Conservation (phyloP, 352 stramenopile species). For the Thalassiosira livingstoniorum region DNA sequence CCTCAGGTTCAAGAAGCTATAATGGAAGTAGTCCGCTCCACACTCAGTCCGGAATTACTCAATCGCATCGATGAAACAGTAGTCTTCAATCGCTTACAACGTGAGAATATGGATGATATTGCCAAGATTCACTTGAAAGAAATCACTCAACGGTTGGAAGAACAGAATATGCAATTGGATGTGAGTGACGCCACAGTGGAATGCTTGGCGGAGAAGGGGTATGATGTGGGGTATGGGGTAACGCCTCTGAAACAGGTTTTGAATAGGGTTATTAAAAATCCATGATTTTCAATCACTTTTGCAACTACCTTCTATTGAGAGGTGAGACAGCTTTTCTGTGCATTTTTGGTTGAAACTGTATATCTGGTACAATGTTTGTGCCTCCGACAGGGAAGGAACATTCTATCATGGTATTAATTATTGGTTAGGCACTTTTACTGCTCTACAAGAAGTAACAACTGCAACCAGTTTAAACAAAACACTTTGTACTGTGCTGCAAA, state of each 20-base stretch:
- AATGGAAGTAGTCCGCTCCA: constrained; percentile 49
- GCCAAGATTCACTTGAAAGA: constrained; percentile 71
- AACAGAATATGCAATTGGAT: constrained; percentile 80
- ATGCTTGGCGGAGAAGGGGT: constrained; percentile 89
- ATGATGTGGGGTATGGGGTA: constrained; percentile 95
- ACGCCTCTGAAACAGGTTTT: constrained; percentile 94
- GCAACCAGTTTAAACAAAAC: no score
- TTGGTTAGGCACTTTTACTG: no score
- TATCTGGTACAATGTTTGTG: no score
- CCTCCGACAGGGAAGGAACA: no score
- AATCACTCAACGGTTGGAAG: constrained; percentile 68
- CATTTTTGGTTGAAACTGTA: no score
- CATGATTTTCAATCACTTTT: no score
- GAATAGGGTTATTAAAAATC: constrained; percentile 74
- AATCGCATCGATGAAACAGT: constrained; percentile 98
- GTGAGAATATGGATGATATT: constrained; percentile 93
- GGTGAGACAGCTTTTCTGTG: no score
- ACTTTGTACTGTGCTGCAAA: no score
- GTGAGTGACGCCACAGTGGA: constrained; percentile 64
- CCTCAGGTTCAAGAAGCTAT: constrained; percentile 32
- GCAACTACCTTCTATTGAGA: no score
- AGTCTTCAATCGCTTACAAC: constrained; percentile 94
- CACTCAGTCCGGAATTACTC: constrained; percentile 91
- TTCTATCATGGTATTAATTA: no score
- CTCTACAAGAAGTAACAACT: no score